Percentiles rank a stretch among this genome's conserved stretches.
Evolutionary conservation across 2,329 filamentous ascomycete genomes (phyloP).

Genomic region (Colletotrichum tofieldiae): DNA sequence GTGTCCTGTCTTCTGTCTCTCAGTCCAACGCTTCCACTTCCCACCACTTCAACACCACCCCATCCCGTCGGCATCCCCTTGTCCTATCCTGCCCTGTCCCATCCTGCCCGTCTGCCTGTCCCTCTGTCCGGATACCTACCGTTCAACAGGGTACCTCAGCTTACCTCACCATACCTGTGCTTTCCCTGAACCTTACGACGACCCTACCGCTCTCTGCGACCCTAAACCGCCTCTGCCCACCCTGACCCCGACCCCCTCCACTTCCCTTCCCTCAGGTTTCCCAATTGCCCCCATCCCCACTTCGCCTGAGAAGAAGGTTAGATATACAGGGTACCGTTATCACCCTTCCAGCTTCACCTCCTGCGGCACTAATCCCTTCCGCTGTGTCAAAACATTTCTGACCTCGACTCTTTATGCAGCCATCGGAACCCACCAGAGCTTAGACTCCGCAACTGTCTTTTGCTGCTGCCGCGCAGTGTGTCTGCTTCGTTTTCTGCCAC

Average conservation of each 20-base stretch:
- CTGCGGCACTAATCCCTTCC: conserved; percentile 57
- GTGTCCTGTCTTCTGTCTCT: background rate
- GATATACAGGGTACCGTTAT: conserved; percentile 43
- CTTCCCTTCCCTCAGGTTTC: conserved; percentile 43
- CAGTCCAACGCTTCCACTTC: conserved; percentile 18
- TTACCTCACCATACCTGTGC: conserved; percentile 11
- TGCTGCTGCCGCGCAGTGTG: conserved; percentile 36
- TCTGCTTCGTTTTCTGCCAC: conserved; percentile 26
- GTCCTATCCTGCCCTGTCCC: conserved; percentile 12
- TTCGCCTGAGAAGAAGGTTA: conserved; percentile 43
- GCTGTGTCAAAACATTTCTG: conserved; percentile 58
- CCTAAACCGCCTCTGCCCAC: conserved; percentile 35
- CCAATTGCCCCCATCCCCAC: conserved; percentile 43
- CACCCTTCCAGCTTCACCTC: conserved; percentile 48
- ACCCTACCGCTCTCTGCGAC: conserved; percentile 38
- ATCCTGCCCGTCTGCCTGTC: conserved; percentile 14
- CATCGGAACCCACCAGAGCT: conserved; percentile 47
- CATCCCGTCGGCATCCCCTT: conserved; percentile 20
- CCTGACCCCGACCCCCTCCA: conserved; percentile 41
- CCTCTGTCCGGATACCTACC: conserved; percentile 11
- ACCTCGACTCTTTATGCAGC: conserved; percentile 54
- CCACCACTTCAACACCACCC: conserved; percentile 19
- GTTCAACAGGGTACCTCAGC: conserved; percentile 4
- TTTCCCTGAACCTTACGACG: conserved; percentile 28
- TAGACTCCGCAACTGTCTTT: conserved; percentile 39